Evolutionary conservation across 352 stramenopile species (phyloP), one percentile per base, ranked within the genome.

Genomic region (Lagenidium giganteum): DNA sequence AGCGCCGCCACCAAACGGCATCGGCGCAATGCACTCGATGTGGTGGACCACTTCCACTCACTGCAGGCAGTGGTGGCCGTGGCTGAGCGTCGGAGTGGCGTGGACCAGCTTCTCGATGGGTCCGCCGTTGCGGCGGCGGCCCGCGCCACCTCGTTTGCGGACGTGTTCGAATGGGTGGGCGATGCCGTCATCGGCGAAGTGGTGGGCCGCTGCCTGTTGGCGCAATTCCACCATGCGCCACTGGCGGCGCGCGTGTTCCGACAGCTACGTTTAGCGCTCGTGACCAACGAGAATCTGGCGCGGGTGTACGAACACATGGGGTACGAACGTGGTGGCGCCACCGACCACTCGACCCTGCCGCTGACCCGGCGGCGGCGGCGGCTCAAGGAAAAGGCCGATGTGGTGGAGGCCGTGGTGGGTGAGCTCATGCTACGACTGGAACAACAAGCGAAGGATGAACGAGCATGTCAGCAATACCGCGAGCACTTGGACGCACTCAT

Each of bases 121-220:
- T n/a, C n/a, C n/a, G n/a, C n/a, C n/a, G n/a, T n/a, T n/a, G n/a
- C n/a, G n/a, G n/a, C n/a, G n/a, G n/a, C n/a, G n/a, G n/a, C n/a
- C n/a, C n/a, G n/a, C n/a, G n/a, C n/a, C n/a, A 40, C 54, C 1
- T 35, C 36, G 30, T 48, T 75, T 11, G 67, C 61, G 20, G 79
- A 91, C 21, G 75, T 85, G 29, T 73, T 73, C 51, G 79, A 91
- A 55, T 91, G 79, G 79, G 48, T 91, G 21, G 79, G 79, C 27
- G 79, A 91, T 40, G 75, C 79, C 5, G 66, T 87, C 8, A 63
- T 88, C 12, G 73, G 77, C n/a, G 79, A 91, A 54, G 45, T 88
- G 1, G 69, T 86, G 12, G 76, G 64, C 3, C 53, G 76, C 7
- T 84, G 70, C 25, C 38, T 91, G 18, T 45, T 91, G 25, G 71